Base-by-base conservation (phyloP, 208 protist species). In the Angomonas deanei region DNA sequence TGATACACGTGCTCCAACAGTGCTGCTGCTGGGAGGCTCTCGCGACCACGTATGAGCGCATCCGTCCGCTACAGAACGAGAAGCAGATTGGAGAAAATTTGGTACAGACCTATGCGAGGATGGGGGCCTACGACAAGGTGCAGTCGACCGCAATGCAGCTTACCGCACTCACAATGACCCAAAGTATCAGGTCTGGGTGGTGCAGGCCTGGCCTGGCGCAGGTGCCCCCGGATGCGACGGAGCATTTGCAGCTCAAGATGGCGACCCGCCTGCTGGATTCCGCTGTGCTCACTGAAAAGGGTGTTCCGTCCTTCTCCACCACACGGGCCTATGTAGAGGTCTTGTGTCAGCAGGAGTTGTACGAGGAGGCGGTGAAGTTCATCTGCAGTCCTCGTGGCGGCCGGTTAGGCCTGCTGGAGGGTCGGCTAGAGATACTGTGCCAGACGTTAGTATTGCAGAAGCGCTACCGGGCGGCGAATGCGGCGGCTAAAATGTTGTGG, bases 151-250 rank as follows among this genome's bases (percentile, higher is more conserved):
- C 88, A 10, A 76, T 72, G 27, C 75, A 81, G 54, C 77, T 92
- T 76, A 87, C 56, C 82, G 81, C 13, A 66, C 75, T 59, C 80
- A 80, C 75, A 76, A 48, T 27, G 72, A 88, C 61, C 68, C 75
- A 26, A 76, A 80, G 30, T 88, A 95, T 67, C 85, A 88, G 42
- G 76, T 90, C 54, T 95, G 89, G 86, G 69, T 81, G 42, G 82
- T 95, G 57, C 82, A 93, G 76, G 80, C 81, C 21, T 86, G 76
- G n/a, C 60, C 72, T 92, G 30, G 82, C 72, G 5, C 89, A 90
- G 66, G 83, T 93, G 48, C 85, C 85, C n/a, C 54, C 55, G 2
- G 82, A 78, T 58, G 76, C 68, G 61, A 78, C 52, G 23, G 82
- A 91, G 58, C 72, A 91, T 72, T 59, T 91, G 52, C 57, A 86